A percentile compares a stretch with the other conserved stretches of the same genome.
Conservation (phyloP, 768 basidiomycete species). For the Cytidiella melzeri region DNA sequence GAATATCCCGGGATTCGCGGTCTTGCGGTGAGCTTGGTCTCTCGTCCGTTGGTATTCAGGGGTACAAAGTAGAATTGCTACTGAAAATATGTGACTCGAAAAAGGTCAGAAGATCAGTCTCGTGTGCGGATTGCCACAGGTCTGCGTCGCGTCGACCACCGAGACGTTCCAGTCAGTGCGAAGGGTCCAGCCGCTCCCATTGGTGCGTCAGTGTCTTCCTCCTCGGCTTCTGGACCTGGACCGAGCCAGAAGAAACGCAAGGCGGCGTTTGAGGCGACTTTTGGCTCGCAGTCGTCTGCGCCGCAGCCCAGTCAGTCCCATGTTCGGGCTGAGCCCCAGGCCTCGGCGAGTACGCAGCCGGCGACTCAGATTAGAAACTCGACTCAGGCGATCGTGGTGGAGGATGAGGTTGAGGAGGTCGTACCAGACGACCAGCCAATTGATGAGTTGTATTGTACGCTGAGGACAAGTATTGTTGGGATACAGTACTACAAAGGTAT, state of each 20-base stretch:
- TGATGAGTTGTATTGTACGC: conserved; percentile 65
- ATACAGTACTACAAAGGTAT: conserved; percentile 76
- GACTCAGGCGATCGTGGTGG: conserved; percentile 28
- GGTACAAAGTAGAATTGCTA: too few relatives aligned
- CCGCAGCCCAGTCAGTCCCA: conserved; percentile 11
- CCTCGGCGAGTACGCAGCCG: too few relatives aligned
- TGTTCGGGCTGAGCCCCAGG: conserved; percentile 14
- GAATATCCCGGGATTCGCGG: conserved; percentile 43
- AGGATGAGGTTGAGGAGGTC: conserved; percentile 34
- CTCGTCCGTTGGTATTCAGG: not conserved
- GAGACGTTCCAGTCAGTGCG: conserved; percentile 49
- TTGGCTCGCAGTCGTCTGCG: conserved; percentile 10
- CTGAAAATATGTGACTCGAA: too few relatives aligned
- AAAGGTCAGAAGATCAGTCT: conserved; percentile 53
- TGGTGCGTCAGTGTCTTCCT: conserved; percentile 6
- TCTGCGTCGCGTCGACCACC: conserved; percentile 45
- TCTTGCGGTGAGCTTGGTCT: conserved; percentile 39
- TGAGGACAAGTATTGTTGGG: conserved; percentile 66
- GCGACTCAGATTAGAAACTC: not conserved
- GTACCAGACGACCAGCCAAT: conserved; percentile 36
- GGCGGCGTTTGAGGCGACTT: conserved; percentile 23
- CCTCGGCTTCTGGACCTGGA: conserved; percentile 20
- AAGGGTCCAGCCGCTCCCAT: conserved; percentile 11
- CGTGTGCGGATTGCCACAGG: conserved; percentile 58
- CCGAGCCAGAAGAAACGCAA: conserved; percentile 42